A percentile compares a stretch with the other conserved stretches of the same genome.
Evolutionary conservation across 116 monocot species (phyloP).

Genomic region (Phalaenopsis hybrid): DNA sequence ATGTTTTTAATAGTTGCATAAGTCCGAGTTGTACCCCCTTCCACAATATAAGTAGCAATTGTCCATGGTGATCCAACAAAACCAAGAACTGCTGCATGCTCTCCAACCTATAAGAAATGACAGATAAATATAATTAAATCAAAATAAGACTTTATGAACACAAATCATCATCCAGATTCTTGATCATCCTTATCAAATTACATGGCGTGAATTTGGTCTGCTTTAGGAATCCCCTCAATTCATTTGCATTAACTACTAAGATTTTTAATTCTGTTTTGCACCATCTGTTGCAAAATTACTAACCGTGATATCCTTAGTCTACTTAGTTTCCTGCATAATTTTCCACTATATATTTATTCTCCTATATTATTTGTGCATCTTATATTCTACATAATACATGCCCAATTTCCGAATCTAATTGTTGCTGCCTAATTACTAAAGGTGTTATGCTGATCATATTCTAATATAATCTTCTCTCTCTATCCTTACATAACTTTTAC

Average conservation of each 20-base stretch:
- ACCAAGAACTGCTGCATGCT: constrained; percentile 67
- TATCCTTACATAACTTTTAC: background rate
- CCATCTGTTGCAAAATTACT: background rate
- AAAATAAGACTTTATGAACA: background rate
- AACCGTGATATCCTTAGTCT: background rate
- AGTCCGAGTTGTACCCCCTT: constrained; percentile 88
- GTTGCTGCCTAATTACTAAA: background rate
- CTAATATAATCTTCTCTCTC: background rate
- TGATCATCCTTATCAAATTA: background rate
- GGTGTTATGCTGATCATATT: background rate
- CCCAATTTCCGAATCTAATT: background rate
- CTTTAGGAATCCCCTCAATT: background rate
- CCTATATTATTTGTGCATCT: background rate
- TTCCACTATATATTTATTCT: background rate
- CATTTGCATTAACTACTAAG: background rate
- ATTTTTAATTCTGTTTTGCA: background rate
- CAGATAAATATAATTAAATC: background rate
- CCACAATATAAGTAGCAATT: constrained; percentile 90
- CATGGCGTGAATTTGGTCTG: background rate
- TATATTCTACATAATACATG: background rate
- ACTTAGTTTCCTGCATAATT: background rate
- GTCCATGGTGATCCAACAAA: constrained; percentile 99
- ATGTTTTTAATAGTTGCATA: constrained; percentile 83
- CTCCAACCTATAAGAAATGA: constrained; percentile 46
- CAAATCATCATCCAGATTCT: background rate